Conservation (phyloP, 140 eudicot genomes). For the Oenanthe javanica region DNA sequence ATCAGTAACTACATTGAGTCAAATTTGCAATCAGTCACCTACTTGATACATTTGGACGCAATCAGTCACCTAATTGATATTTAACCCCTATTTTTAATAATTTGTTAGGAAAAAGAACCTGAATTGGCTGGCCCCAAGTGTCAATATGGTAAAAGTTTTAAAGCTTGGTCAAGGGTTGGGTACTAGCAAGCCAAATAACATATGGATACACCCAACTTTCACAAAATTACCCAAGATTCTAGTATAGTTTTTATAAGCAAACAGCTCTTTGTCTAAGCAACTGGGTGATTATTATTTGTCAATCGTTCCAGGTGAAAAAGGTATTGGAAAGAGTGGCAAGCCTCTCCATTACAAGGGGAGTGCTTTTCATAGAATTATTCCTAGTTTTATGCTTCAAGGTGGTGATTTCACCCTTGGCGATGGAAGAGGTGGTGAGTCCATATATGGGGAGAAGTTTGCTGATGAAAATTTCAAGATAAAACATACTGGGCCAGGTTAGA, state of each 20-base stretch:
- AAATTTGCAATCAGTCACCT: too few species aligned
- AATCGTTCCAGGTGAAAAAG: conserved; percentile 71
- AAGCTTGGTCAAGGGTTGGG: not conserved
- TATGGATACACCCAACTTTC: not conserved
- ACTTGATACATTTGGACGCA: too few species aligned
- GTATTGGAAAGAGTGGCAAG: conserved; percentile 69
- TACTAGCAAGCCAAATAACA: not conserved
- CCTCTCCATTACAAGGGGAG: conserved; percentile 91
- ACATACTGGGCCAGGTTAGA: conserved; percentile 77
- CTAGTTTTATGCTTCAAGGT: conserved; percentile 95
- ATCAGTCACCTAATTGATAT: too few species aligned
- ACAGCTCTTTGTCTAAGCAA: not conserved
- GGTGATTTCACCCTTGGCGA: conserved; percentile 92
- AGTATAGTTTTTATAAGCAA: not conserved
- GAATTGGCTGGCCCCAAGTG: not conserved
- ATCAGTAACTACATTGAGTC: too few species aligned
- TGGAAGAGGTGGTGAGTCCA: conserved; percentile 97
- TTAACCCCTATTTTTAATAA: too few species aligned
- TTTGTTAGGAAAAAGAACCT: not conserved
- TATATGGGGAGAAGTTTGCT: conserved; percentile 73
- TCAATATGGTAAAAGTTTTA: not conserved
- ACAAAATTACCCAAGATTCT: not conserved
- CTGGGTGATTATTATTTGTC: not conserved
- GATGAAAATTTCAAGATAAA: conserved; percentile 92
- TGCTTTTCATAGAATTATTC: conserved; percentile 74